These are phyloP conservation scores for Cornus florida DNA, from an alignment of 148 eudicot genomes.

Conservation along the genomic window DNA sequence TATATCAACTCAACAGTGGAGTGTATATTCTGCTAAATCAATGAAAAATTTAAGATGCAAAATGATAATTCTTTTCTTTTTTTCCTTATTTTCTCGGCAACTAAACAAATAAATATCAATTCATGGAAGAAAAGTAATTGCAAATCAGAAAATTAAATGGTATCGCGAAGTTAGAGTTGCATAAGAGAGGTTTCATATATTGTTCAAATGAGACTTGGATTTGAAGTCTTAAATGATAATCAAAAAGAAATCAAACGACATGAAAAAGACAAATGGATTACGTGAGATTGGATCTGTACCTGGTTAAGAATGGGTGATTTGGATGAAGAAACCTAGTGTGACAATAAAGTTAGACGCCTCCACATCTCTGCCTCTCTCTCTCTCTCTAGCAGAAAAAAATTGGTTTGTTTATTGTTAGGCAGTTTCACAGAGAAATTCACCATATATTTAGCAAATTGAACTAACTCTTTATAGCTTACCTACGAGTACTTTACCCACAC, in stretches of 20 bases:
- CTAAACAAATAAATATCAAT: neutral
- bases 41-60: neutral
- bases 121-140: neutral
- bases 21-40: neutral
- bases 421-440: neutral
- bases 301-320: slow-evolving; percentile 29
- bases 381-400: neutral
- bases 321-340: slow-evolving; percentile 25
- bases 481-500: no score
- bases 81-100: slow-evolving; percentile 7
- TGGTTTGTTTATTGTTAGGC: neutral
- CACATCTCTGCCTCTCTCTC: slow-evolving; percentile 32
- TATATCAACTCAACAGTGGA: no score
- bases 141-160: no score
- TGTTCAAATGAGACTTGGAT: neutral
- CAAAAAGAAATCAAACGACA: no score
- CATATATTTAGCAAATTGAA: no score
- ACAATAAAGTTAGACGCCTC: slow-evolving; percentile 33
- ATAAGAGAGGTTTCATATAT: no score
- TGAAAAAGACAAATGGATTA: neutral
- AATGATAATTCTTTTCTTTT: neutral
- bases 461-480: no score
- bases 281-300: slow-evolving; percentile 15
- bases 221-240: neutral
- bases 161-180: neutral